phyloP scores from a whole-genome alignment of 2,329 filamentous ascomycete species.

The Botrytis fragariae region DNA sequence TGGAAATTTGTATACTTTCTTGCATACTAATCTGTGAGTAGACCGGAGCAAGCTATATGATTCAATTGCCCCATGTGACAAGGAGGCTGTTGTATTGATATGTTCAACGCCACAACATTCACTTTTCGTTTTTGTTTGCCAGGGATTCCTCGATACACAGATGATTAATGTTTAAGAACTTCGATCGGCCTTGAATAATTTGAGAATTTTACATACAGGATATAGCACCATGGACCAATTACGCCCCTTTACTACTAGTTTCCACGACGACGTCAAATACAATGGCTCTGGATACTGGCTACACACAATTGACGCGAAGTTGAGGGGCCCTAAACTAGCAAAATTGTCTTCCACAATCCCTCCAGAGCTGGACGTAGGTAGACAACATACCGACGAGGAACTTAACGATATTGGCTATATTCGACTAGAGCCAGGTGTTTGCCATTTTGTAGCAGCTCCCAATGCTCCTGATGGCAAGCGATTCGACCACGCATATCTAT shows the following conservation, averaged over 20 bases:
- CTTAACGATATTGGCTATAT: neutral
- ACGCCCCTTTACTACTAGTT: neutral
- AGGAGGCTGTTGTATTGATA: neutral
- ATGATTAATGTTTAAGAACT: neutral
- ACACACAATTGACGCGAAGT: neutral
- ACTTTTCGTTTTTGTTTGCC: neutral
- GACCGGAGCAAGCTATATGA: neutral
- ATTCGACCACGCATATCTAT: neutral
- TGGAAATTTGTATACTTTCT: neutral
- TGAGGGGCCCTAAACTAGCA: neutral
- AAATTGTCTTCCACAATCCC: neutral
- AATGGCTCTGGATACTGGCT: neutral
- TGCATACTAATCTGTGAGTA: neutral
- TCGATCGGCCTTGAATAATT: neutral
- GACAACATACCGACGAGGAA: neutral
- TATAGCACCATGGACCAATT: neutral
- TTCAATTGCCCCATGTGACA: neutral
- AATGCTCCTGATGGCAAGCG: neutral
- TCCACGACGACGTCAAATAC: neutral
- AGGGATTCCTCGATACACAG: neutral
- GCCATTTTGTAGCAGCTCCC: neutral
- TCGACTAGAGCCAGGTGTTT: neutral
- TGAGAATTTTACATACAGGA: neutral
- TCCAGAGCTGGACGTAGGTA: neutral
- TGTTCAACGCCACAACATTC: neutral